Percentiles rank a stretch among this genome's conserved stretches.
phyloP scores from a whole-genome alignment of 148 eudicot genomes.

The Vaccinium vitisidaea region DNA sequence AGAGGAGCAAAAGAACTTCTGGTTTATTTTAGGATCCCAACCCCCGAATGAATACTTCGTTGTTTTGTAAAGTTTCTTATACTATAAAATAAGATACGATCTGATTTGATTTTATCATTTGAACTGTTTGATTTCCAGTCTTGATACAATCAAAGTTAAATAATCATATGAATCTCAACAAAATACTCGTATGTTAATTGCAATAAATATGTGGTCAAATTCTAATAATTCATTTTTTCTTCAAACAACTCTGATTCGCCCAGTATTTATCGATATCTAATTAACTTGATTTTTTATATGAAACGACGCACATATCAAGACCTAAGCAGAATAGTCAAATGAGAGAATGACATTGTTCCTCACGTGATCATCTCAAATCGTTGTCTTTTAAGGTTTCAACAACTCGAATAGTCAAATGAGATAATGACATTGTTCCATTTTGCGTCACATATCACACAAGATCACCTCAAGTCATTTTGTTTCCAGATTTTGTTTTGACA shows the following conservation, averaged over 20 bases:
- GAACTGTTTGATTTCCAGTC: not conserved
- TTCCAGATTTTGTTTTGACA: not conserved
- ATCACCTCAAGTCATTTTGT: too few species aligned
- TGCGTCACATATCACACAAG: not conserved
- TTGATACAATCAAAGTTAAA: not conserved
- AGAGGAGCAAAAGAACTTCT: too few species aligned
- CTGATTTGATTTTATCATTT: too few species aligned
- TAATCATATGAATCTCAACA: too few species aligned
- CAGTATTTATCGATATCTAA: not conserved
- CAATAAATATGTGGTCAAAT: not conserved
- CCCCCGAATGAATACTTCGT: too few species aligned
- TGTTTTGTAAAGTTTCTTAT: too few species aligned
- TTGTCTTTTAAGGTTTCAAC: too few species aligned
- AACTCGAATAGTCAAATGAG: not conserved
- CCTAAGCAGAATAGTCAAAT: too few species aligned
- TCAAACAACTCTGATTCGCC: not conserved
- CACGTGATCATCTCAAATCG: not conserved
- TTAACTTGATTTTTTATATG: not conserved
- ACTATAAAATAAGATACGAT: too few species aligned
- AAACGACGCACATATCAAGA: not conserved
- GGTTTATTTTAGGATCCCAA: too few species aligned
- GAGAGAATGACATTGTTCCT: not conserved
- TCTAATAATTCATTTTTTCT: too few species aligned
- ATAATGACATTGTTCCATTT: not conserved
- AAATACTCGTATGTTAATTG: too few species aligned